Base-by-base conservation (phyloP, 2,329 filamentous ascomycete genomes). In the Fusarium longipes region DNA sequence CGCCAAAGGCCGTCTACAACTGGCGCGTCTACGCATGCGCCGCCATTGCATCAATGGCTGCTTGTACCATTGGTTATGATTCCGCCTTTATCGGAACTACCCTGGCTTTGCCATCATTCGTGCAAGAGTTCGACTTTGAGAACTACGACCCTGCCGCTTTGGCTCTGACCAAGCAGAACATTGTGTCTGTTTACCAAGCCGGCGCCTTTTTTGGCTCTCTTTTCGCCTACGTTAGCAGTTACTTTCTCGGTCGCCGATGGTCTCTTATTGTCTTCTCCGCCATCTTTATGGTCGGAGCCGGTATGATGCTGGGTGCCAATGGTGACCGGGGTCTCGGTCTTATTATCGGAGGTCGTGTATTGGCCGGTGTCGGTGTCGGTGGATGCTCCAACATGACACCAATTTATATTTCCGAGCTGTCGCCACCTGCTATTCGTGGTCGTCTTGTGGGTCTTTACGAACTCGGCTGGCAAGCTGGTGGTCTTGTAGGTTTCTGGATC, bases 121-220 rank as follows among this genome's bases (percentile, higher is more conserved):
- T 82, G 42, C 73, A 82, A 2, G 92, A 94, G 74, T 95, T 95
- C 76, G 71, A 81, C 15, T 89, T 93, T 70, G 80, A 76, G 4
- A 72, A 78, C 4, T 85, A 89, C 78, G 77, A 75, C 6, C 53
- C 75, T 0, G 55, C 71, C 5, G 74, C 85, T n/a, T 79, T 88
- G 25, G 84, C 88, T 29, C 78, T 91, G 6, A 80, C 91, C 45
- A 89, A 88, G 73, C 82, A 89, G 71, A 95, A 94, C 76, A 93
- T 94, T 63, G 91, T 93, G 50, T 93, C 90, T 25, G 86, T 91
- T 53, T 94, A 93, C 80, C 92, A 95, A 78, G 92, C 92, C 11
- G 92, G 92, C 60, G 91, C 91, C 61, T 94, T 96, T 81, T 94
- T 95, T 70, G 92, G 92, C 49, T 87, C 89, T n/a, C 79, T 93